phyloP scores from a whole-genome alignment of 139 green algal species.

The Coccomyxa sp. region DNA sequence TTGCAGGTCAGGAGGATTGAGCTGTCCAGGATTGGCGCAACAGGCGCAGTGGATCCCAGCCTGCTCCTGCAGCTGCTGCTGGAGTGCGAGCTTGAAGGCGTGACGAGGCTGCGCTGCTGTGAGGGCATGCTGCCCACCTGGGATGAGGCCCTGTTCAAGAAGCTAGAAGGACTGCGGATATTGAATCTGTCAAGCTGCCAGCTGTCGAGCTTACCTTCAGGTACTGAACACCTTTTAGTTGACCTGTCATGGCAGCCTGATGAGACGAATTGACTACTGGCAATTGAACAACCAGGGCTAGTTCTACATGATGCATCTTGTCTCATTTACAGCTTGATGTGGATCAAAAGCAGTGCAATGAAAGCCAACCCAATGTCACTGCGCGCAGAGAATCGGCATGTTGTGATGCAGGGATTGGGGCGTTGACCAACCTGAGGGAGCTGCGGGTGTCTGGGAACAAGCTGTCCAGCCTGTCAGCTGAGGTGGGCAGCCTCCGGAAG shows the following conservation, averaged over 20 bases:
- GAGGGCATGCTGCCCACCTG: constrained; percentile 43
- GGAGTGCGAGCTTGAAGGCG: constrained; percentile 33
- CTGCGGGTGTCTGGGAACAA: constrained; percentile 53
- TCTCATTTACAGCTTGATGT: not conserved
- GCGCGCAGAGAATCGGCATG: too few species aligned
- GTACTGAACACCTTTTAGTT: too few species aligned
- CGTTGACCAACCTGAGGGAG: constrained; percentile 22
- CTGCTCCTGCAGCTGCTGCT: constrained; percentile 40
- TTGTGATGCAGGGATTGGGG: constrained; percentile 1
- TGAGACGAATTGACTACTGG: too few species aligned
- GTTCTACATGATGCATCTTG: not conserved
- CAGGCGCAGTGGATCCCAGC: constrained; percentile 13
- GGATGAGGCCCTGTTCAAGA: constrained; percentile 5
- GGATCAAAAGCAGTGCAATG: not conserved
- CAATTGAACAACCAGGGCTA: not conserved
- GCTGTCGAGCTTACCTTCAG: constrained; percentile 42
- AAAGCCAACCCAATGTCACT: not conserved
- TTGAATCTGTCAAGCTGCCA: constrained; percentile 57
- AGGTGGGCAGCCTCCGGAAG: constrained; percentile 55
- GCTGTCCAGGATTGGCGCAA: constrained; percentile 19
- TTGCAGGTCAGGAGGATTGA: constrained; percentile 42
- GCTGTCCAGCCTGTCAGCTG: constrained; percentile 58
- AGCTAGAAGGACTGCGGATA: constrained; percentile 37
- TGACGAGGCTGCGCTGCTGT: constrained; percentile 43
- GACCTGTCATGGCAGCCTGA: too few species aligned